Conservation (phyloP, 2,329 filamentous ascomycete species). For the Penicillium sp. region DNA sequence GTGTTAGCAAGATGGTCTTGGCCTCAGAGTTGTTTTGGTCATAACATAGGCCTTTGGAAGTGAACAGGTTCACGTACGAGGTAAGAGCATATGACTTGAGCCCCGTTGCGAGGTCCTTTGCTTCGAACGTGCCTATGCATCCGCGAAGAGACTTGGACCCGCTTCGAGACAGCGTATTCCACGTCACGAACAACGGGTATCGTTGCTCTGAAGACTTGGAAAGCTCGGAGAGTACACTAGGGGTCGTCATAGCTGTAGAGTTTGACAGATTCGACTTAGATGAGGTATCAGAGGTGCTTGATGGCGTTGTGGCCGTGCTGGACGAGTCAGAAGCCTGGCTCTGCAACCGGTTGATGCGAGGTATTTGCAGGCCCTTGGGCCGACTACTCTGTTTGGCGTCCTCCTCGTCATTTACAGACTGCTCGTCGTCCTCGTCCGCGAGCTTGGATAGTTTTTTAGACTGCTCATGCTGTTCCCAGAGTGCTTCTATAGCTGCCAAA, state of each 20-base stretch:
- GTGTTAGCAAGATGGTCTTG: neutral
- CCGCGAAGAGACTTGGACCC: conserved; percentile 72
- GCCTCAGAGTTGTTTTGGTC: neutral
- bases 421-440: conserved; percentile 32
- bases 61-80: conserved; percentile 52
- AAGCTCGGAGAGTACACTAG: conserved; percentile 40
- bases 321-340: conserved; percentile 39
- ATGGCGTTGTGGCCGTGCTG: conserved; percentile 40
- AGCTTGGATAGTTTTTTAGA: conserved; percentile 39
- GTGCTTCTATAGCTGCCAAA: conserved; percentile 67
- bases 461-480: conserved; percentile 58
- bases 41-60: neutral
- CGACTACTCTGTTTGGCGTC: conserved; percentile 17
- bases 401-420: conserved; percentile 30
- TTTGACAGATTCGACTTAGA: conserved; percentile 45
- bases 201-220: conserved; percentile 42
- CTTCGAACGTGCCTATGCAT: conserved; percentile 93
- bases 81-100: conserved; percentile 79
- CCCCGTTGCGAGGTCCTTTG: conserved; percentile 69
- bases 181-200: conserved; percentile 87
- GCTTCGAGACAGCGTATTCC: conserved; percentile 70
- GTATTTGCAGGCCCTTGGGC: conserved; percentile 28
- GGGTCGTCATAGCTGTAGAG: conserved; percentile 44
- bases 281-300: conserved; percentile 49
- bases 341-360: conserved; percentile 35